phyloP scores from a whole-genome alignment of 208 protist genomes.

The Trypanosomatidae sp. region DNA sequence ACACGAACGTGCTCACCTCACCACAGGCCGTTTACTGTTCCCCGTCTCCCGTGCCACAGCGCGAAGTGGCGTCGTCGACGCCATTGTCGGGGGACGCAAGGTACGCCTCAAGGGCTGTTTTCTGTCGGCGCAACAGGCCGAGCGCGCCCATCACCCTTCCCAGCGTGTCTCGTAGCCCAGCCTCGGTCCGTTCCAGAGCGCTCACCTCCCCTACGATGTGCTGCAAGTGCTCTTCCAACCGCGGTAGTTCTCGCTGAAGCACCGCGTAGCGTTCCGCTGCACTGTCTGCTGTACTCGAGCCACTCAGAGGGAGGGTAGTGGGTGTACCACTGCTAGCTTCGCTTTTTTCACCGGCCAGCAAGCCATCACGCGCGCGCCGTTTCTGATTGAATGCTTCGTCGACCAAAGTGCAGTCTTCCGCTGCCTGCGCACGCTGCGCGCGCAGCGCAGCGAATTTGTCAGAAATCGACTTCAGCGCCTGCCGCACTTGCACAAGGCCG shows the following conservation, averaged over 20 bases:
- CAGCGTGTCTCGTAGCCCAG: background rate
- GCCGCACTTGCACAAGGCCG: background rate
- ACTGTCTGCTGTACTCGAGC: background rate
- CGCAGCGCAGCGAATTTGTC: slow-evolving; percentile 12
- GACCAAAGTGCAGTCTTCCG: slow-evolving; percentile 9
- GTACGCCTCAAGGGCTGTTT: slow-evolving; percentile 11
- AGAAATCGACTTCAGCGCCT: background rate
- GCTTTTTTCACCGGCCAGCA: background rate
- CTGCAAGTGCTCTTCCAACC: slow-evolving; percentile 13
- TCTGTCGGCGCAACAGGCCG: slow-evolving; percentile 1
- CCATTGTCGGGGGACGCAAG: slow-evolving; percentile 5
- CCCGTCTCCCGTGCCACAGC: background rate
- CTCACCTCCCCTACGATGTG: slow-evolving; percentile 2
- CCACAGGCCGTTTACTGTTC: no score
- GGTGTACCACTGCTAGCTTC: background rate
- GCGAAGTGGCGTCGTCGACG: background rate
- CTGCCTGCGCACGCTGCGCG: background rate
- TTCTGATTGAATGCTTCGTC: background rate
- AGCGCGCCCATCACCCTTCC: background rate
- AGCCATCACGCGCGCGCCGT: background rate
- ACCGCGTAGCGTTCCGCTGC: background rate
- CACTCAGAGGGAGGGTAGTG: background rate
- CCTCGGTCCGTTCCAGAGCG: slow-evolving; percentile 5
- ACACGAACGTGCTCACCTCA: background rate
- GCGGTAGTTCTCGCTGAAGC: background rate